These are phyloP conservation scores for Acorus gramineus DNA, from an alignment of 106 monocot species.

Conservation along the genomic window DNA sequence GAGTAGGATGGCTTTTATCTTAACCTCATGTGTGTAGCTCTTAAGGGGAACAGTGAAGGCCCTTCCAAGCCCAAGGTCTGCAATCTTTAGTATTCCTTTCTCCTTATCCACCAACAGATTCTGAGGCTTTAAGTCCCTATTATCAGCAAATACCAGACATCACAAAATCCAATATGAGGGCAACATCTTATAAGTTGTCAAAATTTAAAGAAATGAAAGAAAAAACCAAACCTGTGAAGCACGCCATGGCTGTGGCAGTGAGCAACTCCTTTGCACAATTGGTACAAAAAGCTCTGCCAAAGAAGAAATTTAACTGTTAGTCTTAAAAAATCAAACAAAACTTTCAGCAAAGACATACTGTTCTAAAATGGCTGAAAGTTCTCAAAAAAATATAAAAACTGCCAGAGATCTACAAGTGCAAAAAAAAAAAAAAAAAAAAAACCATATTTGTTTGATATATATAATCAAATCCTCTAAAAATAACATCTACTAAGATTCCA, in stretches of 20 bases:
- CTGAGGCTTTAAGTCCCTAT: slow-evolving; percentile 93
- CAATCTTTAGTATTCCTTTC: slow-evolving; percentile 89
- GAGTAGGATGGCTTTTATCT: background rate
- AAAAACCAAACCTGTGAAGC: slow-evolving; percentile 66
- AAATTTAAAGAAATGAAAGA: background rate
- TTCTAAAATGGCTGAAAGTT: too few species aligned
- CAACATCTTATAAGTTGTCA: background rate
- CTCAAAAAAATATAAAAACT: too few species aligned
- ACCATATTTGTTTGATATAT: too few species aligned
- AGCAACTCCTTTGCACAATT: slow-evolving; percentile 92
- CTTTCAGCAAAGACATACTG: too few species aligned
- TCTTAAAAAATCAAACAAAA: too few species aligned
- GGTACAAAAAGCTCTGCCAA: slow-evolving; percentile 85
- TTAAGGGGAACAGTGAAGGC: slow-evolving; percentile 84
- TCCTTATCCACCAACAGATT: slow-evolving; percentile 95
- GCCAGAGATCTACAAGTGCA: too few species aligned
- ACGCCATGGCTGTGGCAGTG: slow-evolving; percentile 97
- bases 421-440: too few species aligned
- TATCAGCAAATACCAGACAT: background rate
- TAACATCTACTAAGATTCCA: too few species aligned
- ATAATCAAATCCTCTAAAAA: too few species aligned
- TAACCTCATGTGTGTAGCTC: slow-evolving; percentile 96
- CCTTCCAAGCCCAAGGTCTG: slow-evolving; percentile 95
- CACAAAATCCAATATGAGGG: background rate
- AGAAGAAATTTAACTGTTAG: background rate